Base-by-base conservation (phyloP, 2,329 filamentous ascomycete genomes). In the Scorias spongiosa region DNA sequence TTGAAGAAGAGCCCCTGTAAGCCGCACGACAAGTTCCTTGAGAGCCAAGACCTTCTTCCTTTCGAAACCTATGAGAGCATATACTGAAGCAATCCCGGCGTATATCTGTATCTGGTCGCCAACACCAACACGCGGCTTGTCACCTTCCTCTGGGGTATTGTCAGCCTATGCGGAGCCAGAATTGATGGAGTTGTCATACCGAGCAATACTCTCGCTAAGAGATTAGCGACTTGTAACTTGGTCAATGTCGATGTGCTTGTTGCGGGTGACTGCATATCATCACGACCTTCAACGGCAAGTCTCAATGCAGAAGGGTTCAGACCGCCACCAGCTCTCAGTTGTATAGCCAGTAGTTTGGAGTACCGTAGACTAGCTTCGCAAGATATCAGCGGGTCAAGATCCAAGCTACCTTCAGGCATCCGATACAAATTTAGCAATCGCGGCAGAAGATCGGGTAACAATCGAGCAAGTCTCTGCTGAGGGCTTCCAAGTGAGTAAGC, bases 41-140 rank as follows among this genome's bases (percentile, higher is more conserved):
- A 94, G 74, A 1, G 95, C 78, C 65, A 96, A 82, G 4, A 84
- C 87, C 62, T 93, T 93, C 65, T 95, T 96, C 45, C 91, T 76
- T 46, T 87, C 78, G 47, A 89, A 75, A 1, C 84, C 85, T 7
- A 98, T 64, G 5, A 76, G 71, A 0, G 85, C 82, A 9, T 95
- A 68, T n/a, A 93, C 78, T n/a, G 83, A 79, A 7, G 86, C 81
- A 51, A 96, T 86, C 10, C 87, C 89, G 51, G 86, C 81, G 12
- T 95, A 69, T 30, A 95, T 80, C 9, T 82, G 77, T 10, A 84
- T 78, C 17, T 56, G 56, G 36, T 63, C 57, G 14, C 60, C 58
- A 14, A 63, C 58, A 5, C 63, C 14, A 62, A 68, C 34, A 15
- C 15, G 32, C 12, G 32, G 15, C 32, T 15, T 36, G 12, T 36